These are phyloP conservation scores for Hyphodiscus sp. DNA, from an alignment of 2,329 filamentous ascomycete genomes.

Conservation along the genomic window DNA sequence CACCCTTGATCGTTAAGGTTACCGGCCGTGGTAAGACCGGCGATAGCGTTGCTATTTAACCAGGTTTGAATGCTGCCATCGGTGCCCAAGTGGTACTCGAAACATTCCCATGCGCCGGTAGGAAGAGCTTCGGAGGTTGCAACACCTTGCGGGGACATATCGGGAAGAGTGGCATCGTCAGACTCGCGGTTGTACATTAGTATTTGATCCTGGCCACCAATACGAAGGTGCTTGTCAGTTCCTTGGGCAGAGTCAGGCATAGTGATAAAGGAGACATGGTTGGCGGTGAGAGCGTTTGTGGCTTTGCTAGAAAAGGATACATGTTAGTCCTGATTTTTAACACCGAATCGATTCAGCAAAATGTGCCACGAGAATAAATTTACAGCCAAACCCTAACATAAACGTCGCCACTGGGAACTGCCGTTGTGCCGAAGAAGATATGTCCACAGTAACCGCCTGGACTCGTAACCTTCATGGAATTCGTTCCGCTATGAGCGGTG, in stretches of 20 bases:
- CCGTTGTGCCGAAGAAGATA: conserved; percentile 53
- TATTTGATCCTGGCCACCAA: conserved; percentile 54
- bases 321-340: background rate
- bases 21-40: conserved; percentile 41
- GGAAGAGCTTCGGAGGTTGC: conserved; percentile 46
- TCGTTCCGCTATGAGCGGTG: conserved; percentile 49
- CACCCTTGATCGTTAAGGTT: conserved; percentile 49
- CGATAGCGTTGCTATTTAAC: conserved; percentile 46
- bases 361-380: conserved; percentile 12
- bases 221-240: conserved; percentile 52
- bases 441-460: conserved; percentile 51
- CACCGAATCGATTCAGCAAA: too few species aligned
- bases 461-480: conserved; percentile 46
- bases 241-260: conserved; percentile 54
- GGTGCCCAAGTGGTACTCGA: conserved; percentile 53
- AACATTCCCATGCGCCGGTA: conserved; percentile 48
- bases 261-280: conserved; percentile 57
- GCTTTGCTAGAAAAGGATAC: conserved; percentile 39
- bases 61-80: conserved; percentile 56
- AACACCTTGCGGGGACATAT: conserved; percentile 53
- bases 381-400: conserved; percentile 52
- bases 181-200: conserved; percentile 60
- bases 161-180: conserved; percentile 55
- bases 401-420: conserved; percentile 49
- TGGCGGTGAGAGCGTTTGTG: conserved; percentile 48